Evolutionary conservation across 1,284 basidiomycete species (phyloP).

Genomic region (Stereum hirsutum): DNA sequence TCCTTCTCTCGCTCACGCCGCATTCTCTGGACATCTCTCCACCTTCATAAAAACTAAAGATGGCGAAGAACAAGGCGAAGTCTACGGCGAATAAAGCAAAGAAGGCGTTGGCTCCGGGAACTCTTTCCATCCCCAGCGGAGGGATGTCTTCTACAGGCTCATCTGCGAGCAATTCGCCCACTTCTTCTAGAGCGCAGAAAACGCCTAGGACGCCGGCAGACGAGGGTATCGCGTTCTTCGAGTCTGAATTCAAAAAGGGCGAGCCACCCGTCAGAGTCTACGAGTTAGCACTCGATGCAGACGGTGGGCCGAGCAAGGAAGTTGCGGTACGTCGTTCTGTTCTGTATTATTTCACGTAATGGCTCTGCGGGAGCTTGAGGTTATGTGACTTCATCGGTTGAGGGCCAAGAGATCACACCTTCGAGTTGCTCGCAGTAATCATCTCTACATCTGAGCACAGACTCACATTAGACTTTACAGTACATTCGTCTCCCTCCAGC

Average conservation of each 20-base stretch:
- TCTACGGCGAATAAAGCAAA: slow-evolving; percentile 3
- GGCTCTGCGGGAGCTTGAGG: no score
- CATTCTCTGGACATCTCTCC: background rate
- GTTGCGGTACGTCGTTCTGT: slow-evolving; percentile 77
- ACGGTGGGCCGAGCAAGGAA: slow-evolving; percentile 83
- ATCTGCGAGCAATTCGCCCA: slow-evolving; percentile 15
- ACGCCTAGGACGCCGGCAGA: slow-evolving; percentile 86
- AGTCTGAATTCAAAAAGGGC: slow-evolving; percentile 40
- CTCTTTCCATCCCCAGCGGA: slow-evolving; percentile 5
- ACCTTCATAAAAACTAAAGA: background rate
- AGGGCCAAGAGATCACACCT: no score
- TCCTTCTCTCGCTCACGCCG: no score
- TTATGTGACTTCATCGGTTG: no score
- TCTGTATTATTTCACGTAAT: slow-evolving; percentile 3
- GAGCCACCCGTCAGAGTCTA: slow-evolving; percentile 73
- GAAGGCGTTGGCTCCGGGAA: slow-evolving; percentile 5
- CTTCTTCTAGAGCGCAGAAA: slow-evolving; percentile 20
- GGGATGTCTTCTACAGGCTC: background rate
- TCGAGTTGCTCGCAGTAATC: no score
- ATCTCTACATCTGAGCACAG: no score
- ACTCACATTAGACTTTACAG: slow-evolving; percentile 31
- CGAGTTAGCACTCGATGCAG: slow-evolving; percentile 76
- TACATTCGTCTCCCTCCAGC: slow-evolving; percentile 93
- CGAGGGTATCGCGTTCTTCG: slow-evolving; percentile 84
- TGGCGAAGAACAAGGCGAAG: slow-evolving; percentile 4